Base-by-base conservation (phyloP, 1,284 basidiomycete species). In the Microbotryum saponariae region DNA sequence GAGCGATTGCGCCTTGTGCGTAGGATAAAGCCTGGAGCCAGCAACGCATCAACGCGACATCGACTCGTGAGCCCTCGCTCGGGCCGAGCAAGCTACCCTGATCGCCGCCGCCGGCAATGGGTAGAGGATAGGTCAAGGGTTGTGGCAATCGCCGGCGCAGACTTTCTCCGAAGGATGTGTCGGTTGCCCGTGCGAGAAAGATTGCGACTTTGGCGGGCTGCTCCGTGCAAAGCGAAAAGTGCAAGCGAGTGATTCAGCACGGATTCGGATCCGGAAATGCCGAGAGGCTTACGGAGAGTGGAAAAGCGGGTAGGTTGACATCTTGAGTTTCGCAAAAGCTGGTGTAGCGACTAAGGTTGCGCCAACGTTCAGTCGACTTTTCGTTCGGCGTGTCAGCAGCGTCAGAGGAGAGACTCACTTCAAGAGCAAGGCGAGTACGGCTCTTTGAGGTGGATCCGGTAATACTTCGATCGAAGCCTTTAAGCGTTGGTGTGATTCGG, bases 141-240 rank as follows among this genome's bases (percentile, higher is more conserved):
- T 53, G 51, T 29, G 31, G 25, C 1, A 25, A 53, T 12, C 51
- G 51, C 27, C 10, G 9, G 10, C 51, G 51, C 23, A 53, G 2
- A 33, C 25, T 18, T 14, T 53, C n/a, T 53, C 51, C 51, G 20
- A 33, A n/a, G 33, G 31, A 12, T 14, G 51, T 53, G 21, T 23
- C 21, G 20, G 51, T 33, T 53, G 51, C n/a, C 18, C 51, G 51
- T 14, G 51, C 51, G 10, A 53, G 51, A 53, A 53, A 53, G 25
- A 53, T 16, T 29, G 51, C 51, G 10, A 33, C 31, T 53, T 53
- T 53, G 20, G 23, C 33, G n/a, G n/a, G n/a, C 25, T 53, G 51
- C 27, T 23, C 25, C 31, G 51, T 25, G 20, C 20, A 53, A 12
- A 53, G 10, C 31, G 25, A 27, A 8, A 53, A n/a, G 25, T 27